A percentile compares a stretch with the other conserved stretches of the same genome.
phyloP scores from a whole-genome alignment of 768 basidiomycete genomes.

The Fomitopsis serialis region DNA sequence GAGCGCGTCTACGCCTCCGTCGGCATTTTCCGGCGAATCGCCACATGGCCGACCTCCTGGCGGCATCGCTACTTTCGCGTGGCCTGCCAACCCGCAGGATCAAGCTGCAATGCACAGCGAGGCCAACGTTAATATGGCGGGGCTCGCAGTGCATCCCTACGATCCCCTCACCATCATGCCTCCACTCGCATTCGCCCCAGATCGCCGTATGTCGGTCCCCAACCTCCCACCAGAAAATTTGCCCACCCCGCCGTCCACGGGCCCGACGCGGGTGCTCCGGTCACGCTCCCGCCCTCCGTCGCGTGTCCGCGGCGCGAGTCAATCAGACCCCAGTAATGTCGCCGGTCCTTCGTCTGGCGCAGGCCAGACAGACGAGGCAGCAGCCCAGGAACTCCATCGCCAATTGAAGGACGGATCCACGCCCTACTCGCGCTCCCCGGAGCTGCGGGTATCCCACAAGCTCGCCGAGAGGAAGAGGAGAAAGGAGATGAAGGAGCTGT shows the following conservation, averaged over 20 bases:
- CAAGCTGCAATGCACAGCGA: constrained; percentile 34
- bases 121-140: constrained; percentile 16
- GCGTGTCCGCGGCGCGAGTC: constrained; percentile 41
- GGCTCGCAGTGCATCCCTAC: constrained; percentile 16
- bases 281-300: constrained; percentile 71
- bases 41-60: constrained; percentile 59
- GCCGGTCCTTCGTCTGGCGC: constrained; percentile 12
- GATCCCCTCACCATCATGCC: constrained; percentile 41
- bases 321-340: constrained; percentile 28
- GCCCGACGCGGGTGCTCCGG: constrained; percentile 50
- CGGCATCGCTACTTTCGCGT: constrained; percentile 67
- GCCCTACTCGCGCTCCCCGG: constrained; percentile 93
- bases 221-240: constrained; percentile 37
- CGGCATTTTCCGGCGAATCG: constrained; percentile 59
- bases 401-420: constrained; percentile 51
- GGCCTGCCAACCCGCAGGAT: constrained; percentile 46
- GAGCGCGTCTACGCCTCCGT: constrained; percentile 30
- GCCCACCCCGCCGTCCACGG: constrained; percentile 37
- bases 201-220: constrained; percentile 77
- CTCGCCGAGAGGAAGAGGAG: constrained; percentile 94
- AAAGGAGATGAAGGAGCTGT: constrained; percentile 99
- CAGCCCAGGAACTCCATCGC: not conserved
- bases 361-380: constrained; percentile 5
- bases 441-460: constrained; percentile 93
- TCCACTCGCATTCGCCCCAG: constrained; percentile 50